These are phyloP conservation scores for Penicillium paneum DNA, from an alignment of 2,329 filamentous ascomycete species.

Conservation along the genomic window DNA sequence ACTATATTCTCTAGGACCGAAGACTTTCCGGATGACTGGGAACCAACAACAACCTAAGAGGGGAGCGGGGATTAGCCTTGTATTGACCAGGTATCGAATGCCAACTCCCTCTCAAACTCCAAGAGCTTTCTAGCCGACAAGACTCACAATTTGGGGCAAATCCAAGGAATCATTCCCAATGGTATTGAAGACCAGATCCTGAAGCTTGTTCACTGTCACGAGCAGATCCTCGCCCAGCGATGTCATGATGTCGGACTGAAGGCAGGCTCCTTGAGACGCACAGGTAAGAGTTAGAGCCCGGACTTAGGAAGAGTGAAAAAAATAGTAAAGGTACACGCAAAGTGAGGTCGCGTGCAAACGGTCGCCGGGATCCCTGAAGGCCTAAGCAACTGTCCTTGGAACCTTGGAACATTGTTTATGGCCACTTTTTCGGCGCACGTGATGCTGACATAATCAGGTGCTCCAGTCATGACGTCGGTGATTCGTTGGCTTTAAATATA, in stretches of 20 bases:
- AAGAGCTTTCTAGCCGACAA: not conserved
- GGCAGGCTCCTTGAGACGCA: not conserved
- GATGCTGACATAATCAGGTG: slow-evolving; percentile 10
- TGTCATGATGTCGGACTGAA: slow-evolving; percentile 62
- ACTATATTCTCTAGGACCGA: slow-evolving; percentile 99
- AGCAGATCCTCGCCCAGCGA: slow-evolving; percentile 94
- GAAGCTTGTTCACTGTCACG: slow-evolving; percentile 93
- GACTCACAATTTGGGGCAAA: slow-evolving; percentile 89
- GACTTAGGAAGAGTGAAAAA: not conserved
- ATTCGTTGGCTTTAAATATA: not conserved
- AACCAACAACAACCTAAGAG: slow-evolving; percentile 87
- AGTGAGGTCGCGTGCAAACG: slow-evolving; percentile 5
- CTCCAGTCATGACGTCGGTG: slow-evolving; percentile 15
- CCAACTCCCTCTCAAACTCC: not conserved
- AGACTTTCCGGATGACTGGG: slow-evolving; percentile 96
- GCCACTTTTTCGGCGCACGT: slow-evolving; percentile 20
- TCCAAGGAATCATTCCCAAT: slow-evolving; percentile 98
- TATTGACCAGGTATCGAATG: slow-evolving; percentile 4
- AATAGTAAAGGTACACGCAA: not conserved
- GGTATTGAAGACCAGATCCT: slow-evolving; percentile 98
- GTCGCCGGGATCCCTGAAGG: slow-evolving; percentile 14
- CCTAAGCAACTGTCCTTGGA: slow-evolving; percentile 9
- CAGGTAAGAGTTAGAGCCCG: not conserved
- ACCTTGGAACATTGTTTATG: slow-evolving; percentile 21
- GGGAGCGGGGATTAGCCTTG: slow-evolving; percentile 9